Conservation (phyloP, 2,329 filamentous ascomycete genomes). For the Alternaria gaisen region DNA sequence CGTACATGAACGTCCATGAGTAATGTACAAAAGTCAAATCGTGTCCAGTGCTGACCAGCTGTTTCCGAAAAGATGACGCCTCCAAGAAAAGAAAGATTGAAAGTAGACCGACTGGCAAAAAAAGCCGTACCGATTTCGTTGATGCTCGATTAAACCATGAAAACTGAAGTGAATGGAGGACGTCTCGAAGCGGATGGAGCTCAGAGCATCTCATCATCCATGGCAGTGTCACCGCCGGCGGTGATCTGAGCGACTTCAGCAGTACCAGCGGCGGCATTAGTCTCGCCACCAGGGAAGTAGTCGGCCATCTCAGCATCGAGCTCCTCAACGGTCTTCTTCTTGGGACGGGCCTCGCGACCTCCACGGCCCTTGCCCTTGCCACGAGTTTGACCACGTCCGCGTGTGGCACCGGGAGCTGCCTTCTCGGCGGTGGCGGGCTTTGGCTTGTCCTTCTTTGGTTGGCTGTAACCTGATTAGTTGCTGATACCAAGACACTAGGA, state of each 20-base stretch:
- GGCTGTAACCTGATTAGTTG: slow-evolving; percentile 53
- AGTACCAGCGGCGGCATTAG: slow-evolving; percentile 55
- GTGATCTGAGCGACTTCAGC: slow-evolving; percentile 55
- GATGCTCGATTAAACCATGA: slow-evolving; percentile 20
- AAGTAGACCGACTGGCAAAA: slow-evolving; percentile 21
- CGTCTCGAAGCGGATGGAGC: slow-evolving; percentile 2
- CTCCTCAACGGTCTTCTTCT: slow-evolving; percentile 97
- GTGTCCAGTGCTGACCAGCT: slow-evolving; percentile 17
- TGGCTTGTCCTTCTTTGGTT: slow-evolving; percentile 66
- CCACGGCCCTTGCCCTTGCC: slow-evolving; percentile 58
- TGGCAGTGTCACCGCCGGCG: slow-evolving; percentile 48
- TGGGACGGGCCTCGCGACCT: slow-evolving; percentile 63
- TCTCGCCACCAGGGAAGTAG: slow-evolving; percentile 74
- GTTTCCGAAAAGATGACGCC: slow-evolving; percentile 25
- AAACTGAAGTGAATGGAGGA: slow-evolving; percentile 7
- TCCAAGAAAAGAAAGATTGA: slow-evolving; percentile 26
- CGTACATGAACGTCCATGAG: slow-evolving; percentile 18
- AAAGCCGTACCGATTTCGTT: slow-evolving; percentile 19
- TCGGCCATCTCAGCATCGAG: slow-evolving; percentile 98
- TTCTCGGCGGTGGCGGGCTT: slow-evolving; percentile 84
- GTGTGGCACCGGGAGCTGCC: slow-evolving; percentile 60
- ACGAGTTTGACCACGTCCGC: slow-evolving; percentile 53
- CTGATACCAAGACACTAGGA: not conserved
- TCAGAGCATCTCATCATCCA: slow-evolving; percentile 54
- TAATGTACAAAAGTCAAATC: slow-evolving; percentile 37